Evolutionary conservation across 2,329 filamentous ascomycete species (phyloP), one percentile per base, ranked within the genome.

Genomic region (Colletotrichum sp.): DNA sequence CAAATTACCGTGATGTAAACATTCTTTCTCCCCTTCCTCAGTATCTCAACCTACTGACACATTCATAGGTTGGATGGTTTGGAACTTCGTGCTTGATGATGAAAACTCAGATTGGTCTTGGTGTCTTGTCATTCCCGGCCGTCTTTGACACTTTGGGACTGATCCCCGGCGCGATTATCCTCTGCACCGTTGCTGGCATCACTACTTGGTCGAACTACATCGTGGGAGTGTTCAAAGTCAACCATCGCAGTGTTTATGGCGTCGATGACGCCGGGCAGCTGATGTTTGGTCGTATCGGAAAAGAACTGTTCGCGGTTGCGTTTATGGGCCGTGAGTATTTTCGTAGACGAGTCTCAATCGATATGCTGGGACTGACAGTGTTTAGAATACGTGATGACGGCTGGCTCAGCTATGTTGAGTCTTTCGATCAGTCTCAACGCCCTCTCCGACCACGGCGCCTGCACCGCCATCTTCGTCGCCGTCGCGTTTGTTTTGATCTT

Each of bases 241-340:
- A 82, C 7, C 89, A 90, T 78, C 85, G 84, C 3, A 84, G 88
- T 32, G 86, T 90, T 3, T 90, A 90, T 78, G 85, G 86, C 15
- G 87, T 90, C 69, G 89, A 89, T 60, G 89, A 90, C 78, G 89
- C 85, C 2, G 89, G 88, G n/a, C 78, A 79, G 6, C 80, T 89
- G 49, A 83, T 90, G 28, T 88, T 89, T 75, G 89, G 89, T 16
- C 82, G 82, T 3, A 67, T 85, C 12, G 88, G 88, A 3, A 84
- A 86, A 5, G 87, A 87, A 66, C 64, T 88, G 24, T 83, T 89
- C 67, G 85, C 82, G 6, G 76, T 76, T 18, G 77, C 78, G 8
- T 83, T 84, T 70, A 80, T 81, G 80, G 72, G 88, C 77, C 82
- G 85, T 83, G 49, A 69, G 77, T 60, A 30, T 18, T 34, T 32